These are phyloP conservation scores for Eustoma russellianum DNA, from an alignment of 257 asterid species.

Conservation along the genomic window DNA sequence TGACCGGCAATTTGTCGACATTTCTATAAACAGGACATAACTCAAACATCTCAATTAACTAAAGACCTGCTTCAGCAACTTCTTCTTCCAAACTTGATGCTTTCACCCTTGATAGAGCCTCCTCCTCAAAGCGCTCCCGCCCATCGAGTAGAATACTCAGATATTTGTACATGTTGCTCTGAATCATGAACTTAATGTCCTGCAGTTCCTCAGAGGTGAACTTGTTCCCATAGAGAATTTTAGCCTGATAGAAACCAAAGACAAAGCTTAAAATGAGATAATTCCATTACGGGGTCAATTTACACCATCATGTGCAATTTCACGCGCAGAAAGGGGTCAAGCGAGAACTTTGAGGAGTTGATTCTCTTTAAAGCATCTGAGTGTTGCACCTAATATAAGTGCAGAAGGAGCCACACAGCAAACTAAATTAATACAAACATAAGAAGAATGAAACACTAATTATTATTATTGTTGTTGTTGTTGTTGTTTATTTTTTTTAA, in stretches of 20 bases:
- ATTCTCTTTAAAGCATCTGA: no score
- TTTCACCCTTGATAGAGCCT: conserved; percentile 36
- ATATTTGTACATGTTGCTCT: conserved; percentile 85
- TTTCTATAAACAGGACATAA: background rate
- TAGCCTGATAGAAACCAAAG: conserved; percentile 48
- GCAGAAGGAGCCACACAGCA: no score
- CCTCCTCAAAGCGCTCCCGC: conserved; percentile 95
- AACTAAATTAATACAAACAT: no score
- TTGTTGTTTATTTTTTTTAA: no score
- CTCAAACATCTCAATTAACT: background rate
- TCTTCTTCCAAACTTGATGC: conserved; percentile 21
- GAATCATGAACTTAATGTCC: conserved; percentile 92
- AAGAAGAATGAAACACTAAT: no score
- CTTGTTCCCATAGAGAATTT: conserved; percentile 69
- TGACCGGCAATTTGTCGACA: no score
- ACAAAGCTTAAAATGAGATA: background rate
- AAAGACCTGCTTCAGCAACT: conserved; percentile 24
- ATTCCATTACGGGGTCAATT: no score
- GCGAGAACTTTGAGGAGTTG: no score
- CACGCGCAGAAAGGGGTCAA: no score
- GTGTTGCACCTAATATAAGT: no score
- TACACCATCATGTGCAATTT: no score
- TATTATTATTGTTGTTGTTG: no score
- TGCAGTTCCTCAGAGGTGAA: conserved; percentile 66
- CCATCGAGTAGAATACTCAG: conserved; percentile 91